Base-by-base conservation (phyloP, 2,329 filamentous ascomycete species). In the Fusarium sp. region DNA sequence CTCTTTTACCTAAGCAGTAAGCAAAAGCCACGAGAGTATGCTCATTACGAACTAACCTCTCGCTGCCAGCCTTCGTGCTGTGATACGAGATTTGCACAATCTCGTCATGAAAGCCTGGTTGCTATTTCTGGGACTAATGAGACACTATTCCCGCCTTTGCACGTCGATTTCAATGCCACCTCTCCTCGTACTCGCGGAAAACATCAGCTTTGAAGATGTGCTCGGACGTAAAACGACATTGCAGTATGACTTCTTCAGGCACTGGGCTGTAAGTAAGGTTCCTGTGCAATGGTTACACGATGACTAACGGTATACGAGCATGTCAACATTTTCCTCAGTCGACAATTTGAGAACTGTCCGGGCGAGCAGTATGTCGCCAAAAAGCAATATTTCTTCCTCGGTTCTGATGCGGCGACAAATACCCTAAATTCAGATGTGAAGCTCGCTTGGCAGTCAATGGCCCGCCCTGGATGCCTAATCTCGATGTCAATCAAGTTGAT, bases 231-330 rank as follows among this genome's bases (percentile, higher is more conserved):
- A 17, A 17, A n/a, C 29, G 13, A 33, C 46, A n/a, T 33, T 49
- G 2, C 29, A 33, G 20, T 49, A 18, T 22, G 29, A 49, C 7
- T 49, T 49, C 9, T 49, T 49, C 11, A 49, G 29, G 46, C 15
- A 33, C 15, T 49, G 29, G 29, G 29, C 20, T 10, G 29, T 35
- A 35, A 13, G 29, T 17, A 4, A 35, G 9, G 17, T 4, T 12
- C 10, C n/a, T 17, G n/a, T n/a, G 7, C 6, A 8, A 17, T 5
- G 7, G 4, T 9, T 4, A 13, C 3, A 20, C 4, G 3, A 7
- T 2, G 15, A 12, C 29, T 33, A 18, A 49, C 7, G 35, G 3
- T 13, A 7, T 3, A 25, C 2, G 11, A 49, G 29, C n/a, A 35
- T 49, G 14, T 49, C 0, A 15, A 49, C 18, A 13, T 49, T 4